Evolutionary conservation across 108 stramenopile species (phyloP).

Genomic region (Nitzschia putrida): DNA sequence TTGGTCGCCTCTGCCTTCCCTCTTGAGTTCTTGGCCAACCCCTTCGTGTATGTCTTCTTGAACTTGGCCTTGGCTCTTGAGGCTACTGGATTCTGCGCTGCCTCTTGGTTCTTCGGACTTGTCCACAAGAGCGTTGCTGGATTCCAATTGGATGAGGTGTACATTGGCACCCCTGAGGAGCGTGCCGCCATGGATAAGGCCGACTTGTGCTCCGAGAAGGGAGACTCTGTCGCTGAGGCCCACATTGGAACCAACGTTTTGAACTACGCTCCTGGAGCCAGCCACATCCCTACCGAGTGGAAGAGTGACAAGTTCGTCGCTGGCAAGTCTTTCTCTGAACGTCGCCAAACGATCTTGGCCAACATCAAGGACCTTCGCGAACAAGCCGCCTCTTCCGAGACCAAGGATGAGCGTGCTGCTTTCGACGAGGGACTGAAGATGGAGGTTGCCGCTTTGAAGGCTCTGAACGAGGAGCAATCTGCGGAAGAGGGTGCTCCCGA

Average conservation of each 20-base stretch:
- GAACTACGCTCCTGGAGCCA: slow-evolving; percentile 18
- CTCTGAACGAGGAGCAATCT: slow-evolving; percentile 28
- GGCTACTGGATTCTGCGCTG: too few species aligned
- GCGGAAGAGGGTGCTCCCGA: not conserved
- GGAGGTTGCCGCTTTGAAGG: slow-evolving; percentile 33
- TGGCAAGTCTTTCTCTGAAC: slow-evolving; percentile 20
- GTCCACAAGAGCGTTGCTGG: too few species aligned
- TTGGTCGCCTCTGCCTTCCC: too few species aligned
- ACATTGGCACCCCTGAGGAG: too few species aligned
- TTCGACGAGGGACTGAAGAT: slow-evolving; percentile 33
- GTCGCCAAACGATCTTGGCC: slow-evolving; percentile 29
- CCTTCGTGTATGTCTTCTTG: too few species aligned
- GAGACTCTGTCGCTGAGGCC: slow-evolving; percentile 9
- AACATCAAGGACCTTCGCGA: slow-evolving; percentile 42
- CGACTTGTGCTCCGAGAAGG: slow-evolving; percentile 26
- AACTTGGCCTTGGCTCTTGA: too few species aligned
- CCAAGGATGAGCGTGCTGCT: slow-evolving; percentile 27
- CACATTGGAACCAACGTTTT: slow-evolving; percentile 36
- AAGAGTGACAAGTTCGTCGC: slow-evolving; percentile 2
- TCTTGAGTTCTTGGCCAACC: too few species aligned
- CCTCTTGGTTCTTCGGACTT: too few species aligned
- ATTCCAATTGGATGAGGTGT: too few species aligned
- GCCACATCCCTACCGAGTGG: slow-evolving; percentile 11
- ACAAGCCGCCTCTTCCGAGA: slow-evolving; percentile 6
- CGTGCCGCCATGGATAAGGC: slow-evolving; percentile 39